A percentile compares a stretch with the other conserved stretches of the same genome.
phyloP scores from a whole-genome alignment of 805 yeast species.

The Saccharomycopsis fibuligera region DNA sequence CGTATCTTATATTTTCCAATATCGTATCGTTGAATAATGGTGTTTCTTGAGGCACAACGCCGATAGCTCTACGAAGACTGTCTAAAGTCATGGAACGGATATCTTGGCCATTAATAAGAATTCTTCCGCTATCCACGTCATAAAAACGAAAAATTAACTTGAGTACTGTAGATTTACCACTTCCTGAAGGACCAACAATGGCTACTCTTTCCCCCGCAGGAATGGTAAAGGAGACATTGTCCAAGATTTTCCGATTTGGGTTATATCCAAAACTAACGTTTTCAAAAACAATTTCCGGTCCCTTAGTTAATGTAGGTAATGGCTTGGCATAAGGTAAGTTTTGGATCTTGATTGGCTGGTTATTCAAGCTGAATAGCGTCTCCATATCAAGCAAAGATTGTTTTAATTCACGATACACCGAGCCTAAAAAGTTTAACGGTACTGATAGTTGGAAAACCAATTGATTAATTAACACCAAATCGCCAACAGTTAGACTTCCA shows the following conservation, averaged over 20 bases:
- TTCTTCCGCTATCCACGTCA: slow-evolving; percentile 73
- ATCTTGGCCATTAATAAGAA: slow-evolving; percentile 85
- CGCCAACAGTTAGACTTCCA: slow-evolving; percentile 86
- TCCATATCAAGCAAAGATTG: slow-evolving; percentile 96
- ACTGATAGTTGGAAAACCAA: slow-evolving; percentile 93
- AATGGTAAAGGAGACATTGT: slow-evolving; percentile 73
- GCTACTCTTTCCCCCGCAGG: slow-evolving; percentile 93
- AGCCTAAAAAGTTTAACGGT: slow-evolving; percentile 89
- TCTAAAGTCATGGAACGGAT: slow-evolving; percentile 68
- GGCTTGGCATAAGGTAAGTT: slow-evolving; percentile 61
- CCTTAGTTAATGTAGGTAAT: slow-evolving; percentile 33
- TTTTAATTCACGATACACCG: slow-evolving; percentile 90
- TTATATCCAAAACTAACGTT: slow-evolving; percentile 92
- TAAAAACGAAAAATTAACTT: slow-evolving; percentile 83
- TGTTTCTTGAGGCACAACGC: slow-evolving; percentile 97
- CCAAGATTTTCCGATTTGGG: slow-evolving; percentile 78
- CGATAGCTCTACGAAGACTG: slow-evolving; percentile 65
- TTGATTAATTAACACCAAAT: slow-evolving; percentile 89
- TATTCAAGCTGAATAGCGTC: slow-evolving; percentile 79
- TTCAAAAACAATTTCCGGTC: slow-evolving; percentile 81
- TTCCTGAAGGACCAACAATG: slow-evolving; percentile 93
- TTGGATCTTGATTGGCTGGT: slow-evolving; percentile 58
- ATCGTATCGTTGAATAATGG: slow-evolving; percentile 91
- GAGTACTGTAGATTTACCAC: slow-evolving; percentile 88
- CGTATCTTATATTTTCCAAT: slow-evolving; percentile 81